A percentile compares a stretch with the other conserved stretches of the same genome.
These are phyloP conservation scores for Aspergillus floridensis DNA, from an alignment of 2,329 filamentous ascomycete species.

Conservation along the genomic window DNA sequence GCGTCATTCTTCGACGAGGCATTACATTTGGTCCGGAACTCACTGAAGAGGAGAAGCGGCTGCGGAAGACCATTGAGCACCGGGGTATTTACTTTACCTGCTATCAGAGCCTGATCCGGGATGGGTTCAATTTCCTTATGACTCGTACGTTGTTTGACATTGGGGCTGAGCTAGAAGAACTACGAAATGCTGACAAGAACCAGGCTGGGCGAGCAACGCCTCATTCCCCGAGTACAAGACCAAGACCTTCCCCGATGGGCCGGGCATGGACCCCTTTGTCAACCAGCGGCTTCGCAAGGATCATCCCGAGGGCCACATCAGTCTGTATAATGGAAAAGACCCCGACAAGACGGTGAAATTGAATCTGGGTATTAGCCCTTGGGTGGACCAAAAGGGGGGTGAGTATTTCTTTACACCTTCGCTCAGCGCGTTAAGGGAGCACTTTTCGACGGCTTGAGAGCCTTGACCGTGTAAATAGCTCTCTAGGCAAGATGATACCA, in stretches of 20 bases:
- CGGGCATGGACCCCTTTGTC: slow-evolving; percentile 23
- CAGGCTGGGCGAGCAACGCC: slow-evolving; percentile 24
- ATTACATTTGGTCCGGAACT: slow-evolving; percentile 46
- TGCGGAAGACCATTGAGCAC: slow-evolving; percentile 31
- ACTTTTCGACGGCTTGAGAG: background rate
- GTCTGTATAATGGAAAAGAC: slow-evolving; percentile 17
- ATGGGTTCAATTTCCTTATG: slow-evolving; percentile 28
- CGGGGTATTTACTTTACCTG: slow-evolving; percentile 48
- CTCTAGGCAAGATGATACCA: too few species aligned
- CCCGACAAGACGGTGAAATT: slow-evolving; percentile 16
- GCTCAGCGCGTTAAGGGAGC: slow-evolving; percentile 18
- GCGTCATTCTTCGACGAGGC: slow-evolving; percentile 45
- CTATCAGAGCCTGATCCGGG: slow-evolving; percentile 45
- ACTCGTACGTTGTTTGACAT: background rate
- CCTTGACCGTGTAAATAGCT: background rate
- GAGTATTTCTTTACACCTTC: slow-evolving; percentile 51
- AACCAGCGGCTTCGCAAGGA: slow-evolving; percentile 15
- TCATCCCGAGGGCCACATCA: slow-evolving; percentile 15
- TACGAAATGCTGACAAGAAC: background rate
- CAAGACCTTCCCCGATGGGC: slow-evolving; percentile 4
- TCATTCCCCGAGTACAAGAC: slow-evolving; percentile 19
- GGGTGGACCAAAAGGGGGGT: slow-evolving; percentile 45
- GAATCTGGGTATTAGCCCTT: slow-evolving; percentile 26
- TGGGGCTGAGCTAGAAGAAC: slow-evolving; percentile 3
- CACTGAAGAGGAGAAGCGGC: slow-evolving; percentile 31